A percentile compares a stretch with the other conserved stretches of the same genome.
phyloP scores from a whole-genome alignment of 2,329 filamentous ascomycete species.

The Tolypocladium guangdongense region DNA sequence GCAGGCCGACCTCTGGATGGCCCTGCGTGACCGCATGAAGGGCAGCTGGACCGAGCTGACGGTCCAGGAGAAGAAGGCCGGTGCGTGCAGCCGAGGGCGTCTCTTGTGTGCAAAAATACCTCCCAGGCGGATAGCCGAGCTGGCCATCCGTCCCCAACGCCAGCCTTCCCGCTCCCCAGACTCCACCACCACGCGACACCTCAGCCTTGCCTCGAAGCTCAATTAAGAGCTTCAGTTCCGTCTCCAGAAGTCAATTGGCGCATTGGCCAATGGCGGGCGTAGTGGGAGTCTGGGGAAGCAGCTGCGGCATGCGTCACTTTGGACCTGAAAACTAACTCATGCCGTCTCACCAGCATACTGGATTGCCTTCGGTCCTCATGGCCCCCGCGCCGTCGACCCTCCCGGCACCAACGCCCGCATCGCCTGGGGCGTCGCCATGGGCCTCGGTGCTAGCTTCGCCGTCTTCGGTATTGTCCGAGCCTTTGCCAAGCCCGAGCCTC shows the following conservation, averaged over 20 bases:
- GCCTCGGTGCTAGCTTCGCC: slow-evolving; percentile 53
- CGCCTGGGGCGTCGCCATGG: slow-evolving; percentile 58
- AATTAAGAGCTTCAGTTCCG: slow-evolving; percentile 3
- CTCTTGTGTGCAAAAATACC: slow-evolving; percentile 20
- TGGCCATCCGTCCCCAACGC: slow-evolving; percentile 5
- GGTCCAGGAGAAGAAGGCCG: slow-evolving; percentile 95
- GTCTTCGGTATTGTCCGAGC: slow-evolving; percentile 64
- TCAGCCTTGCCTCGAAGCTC: slow-evolving; percentile 11
- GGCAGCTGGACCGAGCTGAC: slow-evolving; percentile 92
- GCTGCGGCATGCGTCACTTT: slow-evolving; percentile 1
- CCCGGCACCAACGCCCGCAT: slow-evolving; percentile 79
- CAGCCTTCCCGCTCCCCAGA: slow-evolving; percentile 4
- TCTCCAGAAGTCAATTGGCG: not conserved
- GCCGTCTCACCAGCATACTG: slow-evolving; percentile 69
- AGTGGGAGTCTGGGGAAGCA: slow-evolving; percentile 1
- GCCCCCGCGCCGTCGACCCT: slow-evolving; percentile 72
- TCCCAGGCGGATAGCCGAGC: slow-evolving; percentile 16
- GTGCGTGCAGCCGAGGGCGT: slow-evolving; percentile 42
- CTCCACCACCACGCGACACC: slow-evolving; percentile 4
- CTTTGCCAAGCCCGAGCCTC: slow-evolving; percentile 61
- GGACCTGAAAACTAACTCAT: slow-evolving; percentile 24
- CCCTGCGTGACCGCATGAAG: slow-evolving; percentile 97
- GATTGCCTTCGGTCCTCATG: slow-evolving; percentile 96
- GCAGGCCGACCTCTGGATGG: slow-evolving; percentile 99
- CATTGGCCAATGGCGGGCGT: slow-evolving; percentile 1